Base-by-base conservation (phyloP, 179 eudicot genomes). In the Pouteria campechiana region DNA sequence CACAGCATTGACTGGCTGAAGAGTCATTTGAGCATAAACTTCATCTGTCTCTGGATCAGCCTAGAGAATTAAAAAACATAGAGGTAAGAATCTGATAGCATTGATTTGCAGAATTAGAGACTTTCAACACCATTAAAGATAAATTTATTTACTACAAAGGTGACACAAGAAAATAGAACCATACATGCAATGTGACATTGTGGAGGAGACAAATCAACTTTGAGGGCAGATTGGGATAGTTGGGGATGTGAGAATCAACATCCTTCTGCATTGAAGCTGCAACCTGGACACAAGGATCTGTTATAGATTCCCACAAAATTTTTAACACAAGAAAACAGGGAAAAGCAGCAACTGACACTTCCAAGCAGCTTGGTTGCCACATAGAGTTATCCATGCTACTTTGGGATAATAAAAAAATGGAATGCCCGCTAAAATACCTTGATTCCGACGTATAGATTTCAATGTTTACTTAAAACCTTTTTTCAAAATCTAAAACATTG, bases 1-100 rank as follows among this genome's bases (percentile, higher is more conserved):
- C 73, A 90, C 98, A 18, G 92, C 68, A 34, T 90, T 71, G 65
- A 86, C 70, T 3, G 98, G 96, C 51, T 82, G 94, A 21, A 90
- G 85, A 6, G 98, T 90, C 98, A 90, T 82, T 65, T 86, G 88
- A 37, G 98, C 96, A 69, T 90, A 90, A 16, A 90, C 98, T 79
- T 86, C 98, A 41, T 90, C 98, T 20, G 98, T 90, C 68, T 90
- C 95, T 45, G 92, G 82, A 75, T 90, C 98, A 51, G 98, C 98
- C 98, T 90, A 54, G 42, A 65, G 36, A 59, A 50, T 22, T 33
- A 49, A 48, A 17, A 6, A 7, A 25, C 39, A 35, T 11, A 44
- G 27, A 32, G 30, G 23, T 31, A 32, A 3, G 6, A 13, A 37
- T 27, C n/a, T n/a, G n/a, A n/a, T n/a, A n/a, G n/a, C n/a, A n/a